Evolutionary conservation across 192 early-diverging fungal species (phyloP).

Genomic region (Rhizophagus clarus): DNA sequence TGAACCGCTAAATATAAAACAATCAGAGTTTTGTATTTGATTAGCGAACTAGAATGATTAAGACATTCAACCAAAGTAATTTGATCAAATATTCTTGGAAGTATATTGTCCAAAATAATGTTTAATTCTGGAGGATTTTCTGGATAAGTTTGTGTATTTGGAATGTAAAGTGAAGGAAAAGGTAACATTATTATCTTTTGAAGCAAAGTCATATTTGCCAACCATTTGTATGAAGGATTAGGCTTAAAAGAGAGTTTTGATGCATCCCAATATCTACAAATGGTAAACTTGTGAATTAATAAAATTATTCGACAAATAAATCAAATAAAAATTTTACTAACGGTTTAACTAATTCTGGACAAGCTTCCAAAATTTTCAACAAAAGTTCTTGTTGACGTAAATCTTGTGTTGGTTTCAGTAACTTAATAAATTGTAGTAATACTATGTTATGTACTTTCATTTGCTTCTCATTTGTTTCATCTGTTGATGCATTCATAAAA

Average conservation of each 20-base stretch:
- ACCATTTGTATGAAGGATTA: conserved; percentile 66
- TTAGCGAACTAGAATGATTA: conserved; percentile 62
- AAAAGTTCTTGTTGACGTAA: conserved; percentile 66
- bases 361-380: conserved; percentile 62
- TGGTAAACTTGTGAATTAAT: background rate
- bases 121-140: conserved; percentile 58
- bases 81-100: conserved; percentile 62
- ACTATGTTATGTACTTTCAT: conserved; percentile 58
- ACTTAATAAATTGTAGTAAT: conserved; percentile 54
- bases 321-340: conserved; percentile 45
- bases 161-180: conserved; percentile 59
- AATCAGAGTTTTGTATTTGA: conserved; percentile 64
- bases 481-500: conserved; percentile 15
- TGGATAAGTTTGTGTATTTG: conserved; percentile 40
- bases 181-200: conserved; percentile 70
- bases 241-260: conserved; percentile 70
- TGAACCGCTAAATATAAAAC: conserved; percentile 60
- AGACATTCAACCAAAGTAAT: conserved; percentile 58
- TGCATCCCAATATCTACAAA: conserved; percentile 64
- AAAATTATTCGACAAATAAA: background rate
- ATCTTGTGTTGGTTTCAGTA: conserved; percentile 67
- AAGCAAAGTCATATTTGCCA: conserved; percentile 76
- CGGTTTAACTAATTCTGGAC: conserved; percentile 75
- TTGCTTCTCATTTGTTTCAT: conserved; percentile 30
- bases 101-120: conserved; percentile 67